phyloP scores from a whole-genome alignment of 2,329 filamentous ascomycete genomes.

The Sarocladiaceae sp. region DNA sequence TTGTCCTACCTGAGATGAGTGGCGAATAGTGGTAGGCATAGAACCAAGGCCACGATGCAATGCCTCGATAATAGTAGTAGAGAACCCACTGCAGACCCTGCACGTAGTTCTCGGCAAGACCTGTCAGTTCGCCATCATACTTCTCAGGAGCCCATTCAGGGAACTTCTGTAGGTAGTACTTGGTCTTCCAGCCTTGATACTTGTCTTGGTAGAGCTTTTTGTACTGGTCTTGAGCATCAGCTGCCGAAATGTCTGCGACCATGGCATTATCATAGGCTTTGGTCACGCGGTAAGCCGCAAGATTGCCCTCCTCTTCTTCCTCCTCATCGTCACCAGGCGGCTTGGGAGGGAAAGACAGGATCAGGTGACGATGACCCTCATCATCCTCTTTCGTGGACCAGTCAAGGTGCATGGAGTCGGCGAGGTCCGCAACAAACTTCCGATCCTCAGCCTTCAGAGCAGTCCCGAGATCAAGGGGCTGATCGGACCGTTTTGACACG shows the following conservation, averaged over 20 bases:
- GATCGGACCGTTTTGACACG: slow-evolving; percentile 60
- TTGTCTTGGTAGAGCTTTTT: slow-evolving; percentile 84
- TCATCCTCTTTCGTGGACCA: slow-evolving; percentile 54
- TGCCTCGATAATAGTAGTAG: slow-evolving; percentile 95
- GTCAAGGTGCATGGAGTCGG: slow-evolving; percentile 52
- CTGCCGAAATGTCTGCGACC: slow-evolving; percentile 70
- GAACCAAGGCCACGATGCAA: slow-evolving; percentile 98
- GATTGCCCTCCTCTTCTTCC: slow-evolving; percentile 67
- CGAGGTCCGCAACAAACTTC: slow-evolving; percentile 86
- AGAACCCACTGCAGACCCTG: slow-evolving; percentile 97
- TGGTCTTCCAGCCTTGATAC: slow-evolving; percentile 88
- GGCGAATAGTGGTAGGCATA: slow-evolving; percentile 96
- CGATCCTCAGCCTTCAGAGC: slow-evolving; percentile 76
- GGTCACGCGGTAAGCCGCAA: slow-evolving; percentile 78
- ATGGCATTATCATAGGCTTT: slow-evolving; percentile 88
- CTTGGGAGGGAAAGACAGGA: slow-evolving; percentile 43
- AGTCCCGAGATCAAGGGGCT: slow-evolving; percentile 66
- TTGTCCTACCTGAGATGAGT: slow-evolving; percentile 70
- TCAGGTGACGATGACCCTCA: slow-evolving; percentile 45
- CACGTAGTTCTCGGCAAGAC: slow-evolving; percentile 91
- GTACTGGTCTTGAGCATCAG: slow-evolving; percentile 72
- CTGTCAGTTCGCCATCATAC: slow-evolving; percentile 66
- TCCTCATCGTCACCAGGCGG: slow-evolving; percentile 45
- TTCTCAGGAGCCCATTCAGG: slow-evolving; percentile 76
- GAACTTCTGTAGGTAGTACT: slow-evolving; percentile 88